These are phyloP conservation scores for Ophiostoma australiae DNA, from an alignment of 2,329 filamentous ascomycete genomes.

Conservation along the genomic window DNA sequence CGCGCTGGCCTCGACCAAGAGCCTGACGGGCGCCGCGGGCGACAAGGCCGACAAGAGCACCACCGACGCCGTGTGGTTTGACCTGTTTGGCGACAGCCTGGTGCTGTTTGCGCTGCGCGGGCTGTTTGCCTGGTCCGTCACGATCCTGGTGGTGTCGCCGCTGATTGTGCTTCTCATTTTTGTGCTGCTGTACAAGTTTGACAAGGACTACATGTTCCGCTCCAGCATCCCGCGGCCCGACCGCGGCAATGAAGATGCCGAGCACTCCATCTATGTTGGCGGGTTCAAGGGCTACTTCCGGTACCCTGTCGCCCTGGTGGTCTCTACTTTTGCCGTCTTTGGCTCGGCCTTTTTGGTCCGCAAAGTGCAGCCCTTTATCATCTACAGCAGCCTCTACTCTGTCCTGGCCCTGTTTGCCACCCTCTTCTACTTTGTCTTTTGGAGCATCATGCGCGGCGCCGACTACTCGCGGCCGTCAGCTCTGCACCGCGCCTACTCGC, in stretches of 20 bases:
- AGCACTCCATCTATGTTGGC: slow-evolving; percentile 55
- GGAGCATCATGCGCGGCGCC: slow-evolving; percentile 75
- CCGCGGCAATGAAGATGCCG: slow-evolving; percentile 48
- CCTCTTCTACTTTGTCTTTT: slow-evolving; percentile 73
- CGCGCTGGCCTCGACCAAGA: slow-evolving; percentile 67
- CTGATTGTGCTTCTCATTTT: slow-evolving; percentile 65
- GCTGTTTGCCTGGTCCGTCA: slow-evolving; percentile 82
- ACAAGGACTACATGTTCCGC: slow-evolving; percentile 87
- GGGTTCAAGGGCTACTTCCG: slow-evolving; percentile 81
- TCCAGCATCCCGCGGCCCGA: slow-evolving; percentile 43
- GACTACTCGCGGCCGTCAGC: slow-evolving; percentile 79
- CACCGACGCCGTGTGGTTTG: slow-evolving; percentile 82
- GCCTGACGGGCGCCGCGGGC: slow-evolving; percentile 59
- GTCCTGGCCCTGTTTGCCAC: slow-evolving; percentile 86
- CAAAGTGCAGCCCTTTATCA: slow-evolving; percentile 81
- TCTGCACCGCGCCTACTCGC: slow-evolving; percentile 72
- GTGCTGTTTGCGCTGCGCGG: slow-evolving; percentile 74
- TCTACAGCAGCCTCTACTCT: slow-evolving; percentile 84
- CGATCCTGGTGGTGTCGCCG: slow-evolving; percentile 73
- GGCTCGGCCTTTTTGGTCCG: slow-evolving; percentile 69
- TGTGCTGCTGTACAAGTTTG: slow-evolving; percentile 61
- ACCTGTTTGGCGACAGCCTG: slow-evolving; percentile 76
- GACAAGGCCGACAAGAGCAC: slow-evolving; percentile 60
- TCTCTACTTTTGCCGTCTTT: slow-evolving; percentile 64
- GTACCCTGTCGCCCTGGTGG: slow-evolving; percentile 68